phyloP scores from a whole-genome alignment of 2,329 filamentous ascomycete genomes.

The Remersonia thermophila region DNA sequence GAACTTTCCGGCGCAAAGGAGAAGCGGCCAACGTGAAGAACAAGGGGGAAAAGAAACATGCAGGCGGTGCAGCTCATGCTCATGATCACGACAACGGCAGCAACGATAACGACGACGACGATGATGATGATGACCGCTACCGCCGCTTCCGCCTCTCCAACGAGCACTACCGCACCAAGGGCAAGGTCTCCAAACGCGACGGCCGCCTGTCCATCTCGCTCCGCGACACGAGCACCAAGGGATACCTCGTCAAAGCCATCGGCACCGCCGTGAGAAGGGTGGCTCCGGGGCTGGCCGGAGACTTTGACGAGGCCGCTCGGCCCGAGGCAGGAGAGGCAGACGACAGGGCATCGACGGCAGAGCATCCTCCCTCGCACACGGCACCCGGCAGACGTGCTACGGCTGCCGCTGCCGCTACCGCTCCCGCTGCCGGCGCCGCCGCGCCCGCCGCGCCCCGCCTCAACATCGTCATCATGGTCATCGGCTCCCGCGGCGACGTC shows the following conservation, averaged over 20 bases:
- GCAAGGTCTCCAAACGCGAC: conserved; percentile 53
- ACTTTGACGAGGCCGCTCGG: conserved; percentile 1
- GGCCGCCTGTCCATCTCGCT: conserved; percentile 61
- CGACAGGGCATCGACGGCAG: background rate
- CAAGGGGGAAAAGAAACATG: conserved; percentile 6
- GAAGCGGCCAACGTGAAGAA: background rate
- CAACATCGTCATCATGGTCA: conserved; percentile 76
- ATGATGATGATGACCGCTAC: conserved; percentile 25
- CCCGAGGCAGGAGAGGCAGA: background rate
- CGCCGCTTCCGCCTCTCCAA: conserved; percentile 49
- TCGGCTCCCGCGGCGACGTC: conserved; percentile 67
- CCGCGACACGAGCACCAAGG: conserved; percentile 55
- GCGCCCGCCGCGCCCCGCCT: conserved; percentile 24
- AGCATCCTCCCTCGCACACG: background rate
- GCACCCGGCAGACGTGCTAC: background rate
- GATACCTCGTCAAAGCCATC: conserved; percentile 62
- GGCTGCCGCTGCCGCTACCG: too few species aligned
- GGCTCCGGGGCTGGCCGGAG: conserved; percentile 23
- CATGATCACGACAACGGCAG: too few species aligned
- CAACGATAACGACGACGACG: conserved; percentile 13
- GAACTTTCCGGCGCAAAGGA: too few species aligned
- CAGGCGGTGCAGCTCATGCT: conserved; percentile 1
- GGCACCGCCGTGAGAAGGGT: conserved; percentile 51
- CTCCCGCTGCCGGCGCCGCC: background rate
- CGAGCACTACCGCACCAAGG: conserved; percentile 51